Evolutionary conservation across 306 rosid genomes (phyloP).

Genomic region (Vigna reflexopilosa): DNA sequence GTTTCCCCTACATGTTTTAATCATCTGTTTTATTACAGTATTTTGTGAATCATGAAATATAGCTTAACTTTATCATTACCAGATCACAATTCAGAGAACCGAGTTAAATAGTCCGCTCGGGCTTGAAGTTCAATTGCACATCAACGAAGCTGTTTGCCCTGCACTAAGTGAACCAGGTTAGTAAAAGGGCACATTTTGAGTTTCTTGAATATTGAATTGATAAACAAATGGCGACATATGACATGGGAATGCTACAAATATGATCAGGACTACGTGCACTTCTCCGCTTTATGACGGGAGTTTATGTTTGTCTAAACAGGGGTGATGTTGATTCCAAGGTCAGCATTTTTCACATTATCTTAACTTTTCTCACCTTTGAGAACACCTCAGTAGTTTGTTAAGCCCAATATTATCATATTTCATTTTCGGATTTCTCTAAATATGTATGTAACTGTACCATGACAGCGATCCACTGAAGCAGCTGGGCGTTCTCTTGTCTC

Average conservation of each 20-base stretch:
- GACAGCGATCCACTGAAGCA: constrained; percentile 85
- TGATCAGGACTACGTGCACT: constrained; percentile 93
- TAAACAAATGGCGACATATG: not conserved
- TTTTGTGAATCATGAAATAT: constrained; percentile 37
- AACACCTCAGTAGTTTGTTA: constrained; percentile 31
- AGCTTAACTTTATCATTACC: constrained; percentile 34
- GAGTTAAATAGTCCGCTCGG: constrained; percentile 92
- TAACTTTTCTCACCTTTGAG: constrained; percentile 36
- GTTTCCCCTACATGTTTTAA: constrained; percentile 26
- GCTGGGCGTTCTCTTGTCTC: constrained; percentile 92
- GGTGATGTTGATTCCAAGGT: constrained; percentile 80
- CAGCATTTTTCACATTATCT: constrained; percentile 64
- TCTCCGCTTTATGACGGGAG: constrained; percentile 94
- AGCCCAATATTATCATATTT: constrained; percentile 39
- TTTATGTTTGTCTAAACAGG: constrained; percentile 87
- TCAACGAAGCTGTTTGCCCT: constrained; percentile 94
- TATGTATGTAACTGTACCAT: constrained; percentile 44
- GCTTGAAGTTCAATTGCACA: constrained; percentile 89
- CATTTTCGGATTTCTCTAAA: constrained; percentile 39
- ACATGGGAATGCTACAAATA: constrained; percentile 34
- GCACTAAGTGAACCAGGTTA: constrained; percentile 97
- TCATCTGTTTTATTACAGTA: constrained; percentile 16
- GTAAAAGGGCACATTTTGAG: constrained; percentile 15
- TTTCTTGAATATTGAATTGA: constrained; percentile 29
- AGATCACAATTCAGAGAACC: constrained; percentile 94